phyloP scores from a whole-genome alignment of 176 grass and related monocot species.

The Aegilops bicornis region DNA sequence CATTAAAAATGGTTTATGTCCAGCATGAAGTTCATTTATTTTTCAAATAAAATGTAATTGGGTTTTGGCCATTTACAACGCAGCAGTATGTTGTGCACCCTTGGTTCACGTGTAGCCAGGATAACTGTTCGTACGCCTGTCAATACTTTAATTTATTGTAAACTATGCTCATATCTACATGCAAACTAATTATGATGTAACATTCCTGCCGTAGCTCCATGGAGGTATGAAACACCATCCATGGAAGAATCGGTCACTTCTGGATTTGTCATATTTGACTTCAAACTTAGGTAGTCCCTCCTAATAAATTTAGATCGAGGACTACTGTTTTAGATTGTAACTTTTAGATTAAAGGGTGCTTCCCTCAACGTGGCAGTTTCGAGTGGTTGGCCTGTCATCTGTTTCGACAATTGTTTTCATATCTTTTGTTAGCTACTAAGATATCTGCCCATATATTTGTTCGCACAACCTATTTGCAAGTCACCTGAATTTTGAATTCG shows the following conservation, averaged over 20 bases:
- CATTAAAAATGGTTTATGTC: background rate
- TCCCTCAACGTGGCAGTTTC: background rate
- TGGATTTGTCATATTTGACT: slow-evolving; percentile 2
- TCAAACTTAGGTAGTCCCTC: background rate
- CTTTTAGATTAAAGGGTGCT: background rate
- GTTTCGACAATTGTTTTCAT: background rate
- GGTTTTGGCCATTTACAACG: background rate
- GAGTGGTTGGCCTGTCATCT: background rate
- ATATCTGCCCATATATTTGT: too few species aligned
- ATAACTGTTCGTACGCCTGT: background rate
- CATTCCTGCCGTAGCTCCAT: background rate
- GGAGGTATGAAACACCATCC: background rate
- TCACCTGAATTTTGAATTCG: too few species aligned
- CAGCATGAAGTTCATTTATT: background rate
- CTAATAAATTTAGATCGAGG: background rate
- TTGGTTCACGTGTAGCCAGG: background rate
- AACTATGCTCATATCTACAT: background rate
- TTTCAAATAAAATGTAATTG: background rate
- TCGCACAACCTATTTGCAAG: too few species aligned
- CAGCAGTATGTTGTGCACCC: background rate
- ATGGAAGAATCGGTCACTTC: background rate
- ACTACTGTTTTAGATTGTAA: background rate
- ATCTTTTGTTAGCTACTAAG: too few species aligned
- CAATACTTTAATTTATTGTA: background rate
- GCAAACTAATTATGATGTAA: background rate